Evolutionary conservation across 768 basidiomycete genomes (phyloP), one percentile per base, ranked within the genome.

Genomic region (Saitozyma podzolica): DNA sequence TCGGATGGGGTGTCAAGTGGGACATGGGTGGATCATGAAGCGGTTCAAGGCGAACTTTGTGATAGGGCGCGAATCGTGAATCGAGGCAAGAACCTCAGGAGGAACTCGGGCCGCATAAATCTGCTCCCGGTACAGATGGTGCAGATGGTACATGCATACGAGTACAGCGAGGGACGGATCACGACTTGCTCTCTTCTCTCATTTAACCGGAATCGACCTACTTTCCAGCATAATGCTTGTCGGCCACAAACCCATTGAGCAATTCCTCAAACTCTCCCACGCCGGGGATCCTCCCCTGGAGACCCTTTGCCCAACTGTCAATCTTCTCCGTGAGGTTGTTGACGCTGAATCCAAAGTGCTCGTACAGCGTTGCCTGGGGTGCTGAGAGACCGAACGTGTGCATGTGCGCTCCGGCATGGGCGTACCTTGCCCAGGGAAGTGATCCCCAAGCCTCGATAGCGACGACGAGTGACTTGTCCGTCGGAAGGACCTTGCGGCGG

Each of bases 231-330:
- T 60, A 60, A 42, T 60, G 59, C 42, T 43, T 53, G 20, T 54
- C 58, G 48, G 11, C n/a, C 57, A 60, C 54, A 45, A 43, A 49
- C 29, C 59, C 59, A 54, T 60, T 54, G 41, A 75, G 58, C 42
- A 79, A 53, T 62, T 79, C 77, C 41, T 69, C 70, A 60, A 77
- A 79, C 62, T 79, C 75, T 14, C 77, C 77, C 6, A 79, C 70
- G 47, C 64, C 68, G 14, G 75, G 75, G 3, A 74, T 11, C 29
- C 51, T 39, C 11, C 55, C 60, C 39, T 67, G 60, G 56, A 62
- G 54, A 37, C 53, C 61, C 11, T 57, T 57, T 17, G 48, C 61
- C 59, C 64, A 79, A 54, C 50, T 57, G 10, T 43, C 56, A 29
- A 80, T 73, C 49, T 66, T 69, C 53, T 65, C 56, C 0, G 73